Percentiles rank a stretch among this genome's conserved stretches.
These are phyloP conservation scores for Globisporangium nagaii DNA, from an alignment of 352 stramenopile genomes.

Conservation along the genomic window DNA sequence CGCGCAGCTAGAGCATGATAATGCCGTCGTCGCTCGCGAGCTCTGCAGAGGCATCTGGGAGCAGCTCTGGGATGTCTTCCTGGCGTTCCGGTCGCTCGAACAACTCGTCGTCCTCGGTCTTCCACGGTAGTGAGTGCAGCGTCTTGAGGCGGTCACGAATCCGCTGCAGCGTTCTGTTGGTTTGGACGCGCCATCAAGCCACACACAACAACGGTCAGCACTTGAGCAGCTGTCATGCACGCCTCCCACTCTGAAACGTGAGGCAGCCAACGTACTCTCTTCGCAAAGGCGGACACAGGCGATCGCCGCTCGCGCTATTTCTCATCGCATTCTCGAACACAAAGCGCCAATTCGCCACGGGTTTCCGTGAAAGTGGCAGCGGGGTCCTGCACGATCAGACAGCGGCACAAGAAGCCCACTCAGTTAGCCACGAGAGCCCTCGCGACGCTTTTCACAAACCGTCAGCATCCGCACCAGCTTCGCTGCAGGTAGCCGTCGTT, in stretches of 20 bases:
- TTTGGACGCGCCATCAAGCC: too few species aligned
- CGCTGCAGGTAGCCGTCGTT: constrained; percentile 29
- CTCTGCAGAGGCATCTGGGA: neutral
- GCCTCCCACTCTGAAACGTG: neutral
- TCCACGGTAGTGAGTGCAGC: constrained; percentile 44
- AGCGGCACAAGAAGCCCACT: neutral
- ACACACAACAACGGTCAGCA: neutral
- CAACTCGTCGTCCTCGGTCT: constrained; percentile 42
- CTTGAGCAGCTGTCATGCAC: neutral
- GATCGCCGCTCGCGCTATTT: constrained; percentile 1
- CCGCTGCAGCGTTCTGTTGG: constrained; percentile 40
- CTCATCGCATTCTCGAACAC: constrained; percentile 46
- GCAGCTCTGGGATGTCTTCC: neutral
- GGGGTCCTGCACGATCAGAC: constrained; percentile 27
- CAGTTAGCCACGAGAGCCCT: too few species aligned
- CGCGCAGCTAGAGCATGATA: neutral
- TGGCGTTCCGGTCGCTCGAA: constrained; percentile 24
- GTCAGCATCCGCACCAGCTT: constrained; percentile 44
- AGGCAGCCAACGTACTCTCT: constrained; percentile 24
- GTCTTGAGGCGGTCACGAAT: constrained; percentile 60
- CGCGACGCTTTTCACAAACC: too few species aligned
- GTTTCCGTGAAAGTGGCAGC: constrained; percentile 46
- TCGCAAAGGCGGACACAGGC: constrained; percentile 27
- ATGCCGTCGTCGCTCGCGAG: constrained; percentile 12
- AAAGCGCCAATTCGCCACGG: constrained; percentile 68